Percentiles rank a stretch among this genome's conserved stretches.
phyloP scores from a whole-genome alignment of 352 stramenopile species.

The Phytopythium boreale region DNA sequence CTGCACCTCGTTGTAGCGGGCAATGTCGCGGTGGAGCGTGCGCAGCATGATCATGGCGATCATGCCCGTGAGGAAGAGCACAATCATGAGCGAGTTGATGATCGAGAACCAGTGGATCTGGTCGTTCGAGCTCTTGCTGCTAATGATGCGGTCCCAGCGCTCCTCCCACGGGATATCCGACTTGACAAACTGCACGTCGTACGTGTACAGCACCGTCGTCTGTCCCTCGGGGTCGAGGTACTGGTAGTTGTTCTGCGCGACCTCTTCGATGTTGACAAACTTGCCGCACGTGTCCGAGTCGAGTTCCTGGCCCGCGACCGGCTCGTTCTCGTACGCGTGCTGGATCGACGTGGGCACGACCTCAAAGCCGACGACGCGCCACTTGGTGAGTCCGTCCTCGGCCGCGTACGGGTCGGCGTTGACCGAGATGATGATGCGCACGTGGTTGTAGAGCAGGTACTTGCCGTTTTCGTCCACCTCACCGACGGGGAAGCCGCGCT shows the following conservation, averaged over 20 bases:
- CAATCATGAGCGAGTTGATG: constrained; percentile 99
- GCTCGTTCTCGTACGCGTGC: constrained; percentile 89
- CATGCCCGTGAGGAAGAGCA: constrained; percentile 99
- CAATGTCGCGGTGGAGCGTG: constrained; percentile 98
- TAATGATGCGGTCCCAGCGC: constrained; percentile 99
- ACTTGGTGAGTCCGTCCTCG: constrained; percentile 57
- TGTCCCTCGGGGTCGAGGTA: constrained; percentile 66
- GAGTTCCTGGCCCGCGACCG: constrained; percentile 74
- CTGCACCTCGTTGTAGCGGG: constrained; percentile 95
- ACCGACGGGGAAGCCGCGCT: constrained; percentile 92
- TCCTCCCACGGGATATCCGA: constrained; percentile 95
- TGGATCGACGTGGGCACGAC: constrained; percentile 95
- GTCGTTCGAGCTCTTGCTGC: constrained; percentile 93
- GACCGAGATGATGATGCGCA: constrained; percentile 94
- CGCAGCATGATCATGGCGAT: constrained; percentile 99
- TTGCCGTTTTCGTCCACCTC: constrained; percentile 89
- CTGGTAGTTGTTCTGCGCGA: constrained; percentile 79
- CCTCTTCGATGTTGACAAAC: constrained; percentile 86
- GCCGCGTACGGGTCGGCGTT: constrained; percentile 82
- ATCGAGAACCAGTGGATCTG: constrained; percentile 99
- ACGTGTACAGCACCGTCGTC: constrained; percentile 97
- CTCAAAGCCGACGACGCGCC: constrained; percentile 95
- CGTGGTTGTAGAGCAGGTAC: constrained; percentile 98
- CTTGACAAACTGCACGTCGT: constrained; percentile 97
- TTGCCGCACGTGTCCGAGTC: constrained; percentile 84